Percentiles rank a stretch among this genome's conserved stretches.
These are phyloP conservation scores for Penicillium hesseltinei DNA, from an alignment of 2,329 filamentous ascomycete species.

Conservation along the genomic window DNA sequence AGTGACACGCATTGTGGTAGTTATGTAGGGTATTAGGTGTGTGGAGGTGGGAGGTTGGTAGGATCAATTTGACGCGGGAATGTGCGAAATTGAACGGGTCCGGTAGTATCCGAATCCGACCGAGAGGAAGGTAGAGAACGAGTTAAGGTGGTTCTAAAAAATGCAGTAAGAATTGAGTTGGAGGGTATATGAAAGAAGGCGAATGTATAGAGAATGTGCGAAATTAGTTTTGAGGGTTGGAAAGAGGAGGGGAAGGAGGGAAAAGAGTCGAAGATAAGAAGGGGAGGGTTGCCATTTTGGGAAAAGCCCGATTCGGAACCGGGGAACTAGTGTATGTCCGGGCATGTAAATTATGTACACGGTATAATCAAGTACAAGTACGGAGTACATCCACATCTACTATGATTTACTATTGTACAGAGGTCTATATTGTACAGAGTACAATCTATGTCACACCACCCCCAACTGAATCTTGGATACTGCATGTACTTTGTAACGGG, in stretches of 20 bases:
- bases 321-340: not conserved
- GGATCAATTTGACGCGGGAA: slow-evolving; percentile 18
- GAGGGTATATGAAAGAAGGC: not conserved
- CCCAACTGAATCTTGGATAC: too few relatives aligned
- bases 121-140: slow-evolving; percentile 7
- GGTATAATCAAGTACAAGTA: not conserved
- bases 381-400: too few relatives aligned
- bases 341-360: too few relatives aligned
- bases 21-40: slow-evolving; percentile 8
- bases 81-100: slow-evolving; percentile 29
- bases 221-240: not conserved
- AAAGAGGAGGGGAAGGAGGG: slow-evolving; percentile 1
- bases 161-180: too few relatives aligned
- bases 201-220: not conserved
- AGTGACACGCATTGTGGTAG: slow-evolving; percentile 41
- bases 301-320: slow-evolving; percentile 18
- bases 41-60: slow-evolving; percentile 8
- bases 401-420: too few relatives aligned
- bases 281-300: slow-evolving; percentile 17
- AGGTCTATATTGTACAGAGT: too few relatives aligned
- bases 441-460: too few relatives aligned
- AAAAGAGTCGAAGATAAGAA: slow-evolving; percentile 17
- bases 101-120: slow-evolving; percentile 32
- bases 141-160: not conserved
- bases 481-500: not conserved